Conservation (phyloP, 768 basidiomycete genomes). For the Suillus spraguei region DNA sequence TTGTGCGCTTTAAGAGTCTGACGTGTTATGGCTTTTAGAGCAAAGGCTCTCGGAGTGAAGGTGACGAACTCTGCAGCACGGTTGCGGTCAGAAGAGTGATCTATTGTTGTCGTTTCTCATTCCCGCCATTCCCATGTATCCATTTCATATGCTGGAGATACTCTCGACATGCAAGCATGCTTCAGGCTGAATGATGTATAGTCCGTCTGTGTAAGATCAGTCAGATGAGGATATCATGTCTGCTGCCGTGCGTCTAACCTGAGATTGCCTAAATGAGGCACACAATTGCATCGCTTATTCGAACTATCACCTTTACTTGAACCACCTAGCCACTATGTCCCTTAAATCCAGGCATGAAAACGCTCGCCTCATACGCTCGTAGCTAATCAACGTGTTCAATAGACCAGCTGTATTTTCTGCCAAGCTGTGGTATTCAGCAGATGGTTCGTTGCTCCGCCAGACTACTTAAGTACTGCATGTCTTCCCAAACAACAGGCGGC, state of each 20-base stretch:
- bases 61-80: conserved; percentile 93
- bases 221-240: neutral
- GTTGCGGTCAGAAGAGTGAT: conserved; percentile 92
- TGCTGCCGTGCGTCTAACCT: neutral
- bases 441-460: conserved; percentile 47
- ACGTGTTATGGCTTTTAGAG: conserved; percentile 45
- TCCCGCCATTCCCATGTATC: conserved; percentile 51
- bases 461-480: conserved; percentile 17
- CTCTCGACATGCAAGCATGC: conserved; percentile 49
- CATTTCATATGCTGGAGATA: conserved; percentile 52
- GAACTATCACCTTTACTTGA: conserved; percentile 16
- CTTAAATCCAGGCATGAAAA: conserved; percentile 27
- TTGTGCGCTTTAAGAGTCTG: conserved; percentile 7
- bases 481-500: conserved; percentile 42
- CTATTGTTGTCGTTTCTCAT: conserved; percentile 41
- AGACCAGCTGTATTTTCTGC: conserved; percentile 81
- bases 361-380: conserved; percentile 1
- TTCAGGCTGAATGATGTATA: conserved; percentile 31
- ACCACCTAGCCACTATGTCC: conserved; percentile 22
- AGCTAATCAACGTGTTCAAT: conserved; percentile 1
- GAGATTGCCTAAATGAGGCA: conserved; percentile 30
- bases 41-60: conserved; percentile 86
- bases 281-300: conserved; percentile 16
- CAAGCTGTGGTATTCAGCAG: conserved; percentile 80
- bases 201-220: conserved; percentile 3